Conservation (phyloP, 2,329 filamentous ascomycete species). For the Ophiocordyceps unilateralis region DNA sequence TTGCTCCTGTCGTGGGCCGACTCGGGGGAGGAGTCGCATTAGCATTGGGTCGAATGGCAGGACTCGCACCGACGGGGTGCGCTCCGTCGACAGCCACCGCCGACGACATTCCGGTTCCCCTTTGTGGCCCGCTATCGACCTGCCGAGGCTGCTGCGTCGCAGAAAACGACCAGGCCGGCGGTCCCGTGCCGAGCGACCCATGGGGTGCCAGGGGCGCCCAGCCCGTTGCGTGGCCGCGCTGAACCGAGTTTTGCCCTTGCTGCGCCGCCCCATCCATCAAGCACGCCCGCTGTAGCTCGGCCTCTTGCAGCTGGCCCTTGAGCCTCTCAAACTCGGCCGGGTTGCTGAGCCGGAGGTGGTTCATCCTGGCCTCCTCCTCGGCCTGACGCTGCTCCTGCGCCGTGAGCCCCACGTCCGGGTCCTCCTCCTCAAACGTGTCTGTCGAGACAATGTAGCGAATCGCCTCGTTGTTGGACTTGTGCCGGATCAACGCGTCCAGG, state of each 20-base stretch:
- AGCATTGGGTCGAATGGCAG: too few relatives aligned
- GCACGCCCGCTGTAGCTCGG: background rate
- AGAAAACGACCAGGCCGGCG: too few relatives aligned
- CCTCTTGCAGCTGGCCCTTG: conserved; percentile 2
- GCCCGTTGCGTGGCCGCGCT: too few relatives aligned
- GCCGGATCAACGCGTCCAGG: conserved; percentile 30
- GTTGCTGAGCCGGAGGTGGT: conserved; percentile 15
- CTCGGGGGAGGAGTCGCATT: too few relatives aligned
- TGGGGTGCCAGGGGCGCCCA: too few relatives aligned
- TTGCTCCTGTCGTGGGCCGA: too few relatives aligned
- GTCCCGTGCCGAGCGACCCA: too few relatives aligned
- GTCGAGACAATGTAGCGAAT: conserved; percentile 46
- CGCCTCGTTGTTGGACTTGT: conserved; percentile 14
- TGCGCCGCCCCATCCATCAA: background rate
- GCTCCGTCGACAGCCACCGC: too few relatives aligned
- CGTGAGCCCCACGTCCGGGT: conserved; percentile 36
- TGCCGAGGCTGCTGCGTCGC: too few relatives aligned
- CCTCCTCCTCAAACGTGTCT: conserved; percentile 57
- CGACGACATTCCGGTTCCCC: too few relatives aligned
- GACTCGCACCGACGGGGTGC: too few relatives aligned
- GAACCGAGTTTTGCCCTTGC: background rate
- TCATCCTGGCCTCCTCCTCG: conserved; percentile 18
- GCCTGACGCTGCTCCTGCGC: conserved; percentile 42
- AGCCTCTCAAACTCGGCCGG: conserved; percentile 13
- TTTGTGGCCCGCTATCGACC: too few relatives aligned